These are phyloP conservation scores for Leccinum disarticulatum DNA, from an alignment of 768 basidiomycete genomes.

Conservation along the genomic window DNA sequence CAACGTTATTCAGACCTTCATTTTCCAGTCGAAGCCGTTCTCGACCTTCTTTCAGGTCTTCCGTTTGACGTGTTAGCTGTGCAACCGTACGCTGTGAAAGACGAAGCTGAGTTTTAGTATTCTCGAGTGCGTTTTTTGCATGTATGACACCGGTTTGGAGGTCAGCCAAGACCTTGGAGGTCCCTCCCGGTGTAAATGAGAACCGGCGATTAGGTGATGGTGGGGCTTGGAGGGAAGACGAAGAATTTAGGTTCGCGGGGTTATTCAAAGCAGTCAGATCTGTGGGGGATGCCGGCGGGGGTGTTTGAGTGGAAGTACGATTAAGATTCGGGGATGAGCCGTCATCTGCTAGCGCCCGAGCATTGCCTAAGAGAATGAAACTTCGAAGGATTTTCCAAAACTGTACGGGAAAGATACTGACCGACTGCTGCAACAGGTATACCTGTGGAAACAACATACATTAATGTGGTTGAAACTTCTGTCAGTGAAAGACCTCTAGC, in stretches of 20 bases:
- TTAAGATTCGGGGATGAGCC: slow-evolving; percentile 40
- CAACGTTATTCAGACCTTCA: slow-evolving; percentile 85
- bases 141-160: slow-evolving; percentile 81
- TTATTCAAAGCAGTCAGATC: slow-evolving; percentile 35
- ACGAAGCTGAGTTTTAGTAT: slow-evolving; percentile 79
- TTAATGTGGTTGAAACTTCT: slow-evolving; percentile 21
- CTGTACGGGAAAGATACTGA: slow-evolving; percentile 38
- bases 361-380: slow-evolving; percentile 59
- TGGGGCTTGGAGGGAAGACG: slow-evolving; percentile 43
- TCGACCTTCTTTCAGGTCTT: slow-evolving; percentile 85
- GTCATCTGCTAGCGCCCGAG: slow-evolving; percentile 79
- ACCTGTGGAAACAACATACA: slow-evolving; percentile 43
- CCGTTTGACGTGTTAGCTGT: slow-evolving; percentile 79
- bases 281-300: slow-evolving; percentile 33
- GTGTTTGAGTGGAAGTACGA: slow-evolving; percentile 33
- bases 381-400: slow-evolving; percentile 17
- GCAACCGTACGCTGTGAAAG: slow-evolving; percentile 82
- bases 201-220: slow-evolving; percentile 52
- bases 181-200: slow-evolving; percentile 72
- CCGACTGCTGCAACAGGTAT: slow-evolving; percentile 80
- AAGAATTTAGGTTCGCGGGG: slow-evolving; percentile 33
- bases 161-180: slow-evolving; percentile 86
- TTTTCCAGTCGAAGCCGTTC: slow-evolving; percentile 83
- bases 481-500: slow-evolving; percentile 22
- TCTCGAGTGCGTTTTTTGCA: slow-evolving; percentile 79